Evolutionary conservation across 345 rosid genomes (phyloP), one percentile per base, ranked within the genome.

Genomic region (Mallotus nudiflorus): DNA sequence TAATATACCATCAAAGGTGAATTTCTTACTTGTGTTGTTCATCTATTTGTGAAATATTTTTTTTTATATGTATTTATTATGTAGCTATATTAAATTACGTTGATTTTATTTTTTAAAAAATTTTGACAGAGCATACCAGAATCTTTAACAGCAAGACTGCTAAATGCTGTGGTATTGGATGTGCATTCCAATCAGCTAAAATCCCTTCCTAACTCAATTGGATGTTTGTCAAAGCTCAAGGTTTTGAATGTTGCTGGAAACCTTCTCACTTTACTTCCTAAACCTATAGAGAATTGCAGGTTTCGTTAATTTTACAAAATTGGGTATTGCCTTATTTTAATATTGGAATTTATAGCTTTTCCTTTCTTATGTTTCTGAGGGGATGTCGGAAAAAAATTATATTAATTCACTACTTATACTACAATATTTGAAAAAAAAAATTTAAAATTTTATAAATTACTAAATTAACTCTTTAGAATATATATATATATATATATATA

Each of bases 271-370:
- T 56, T 56, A 33, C 80, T 91, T 33, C 97, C 98, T 11, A 91
- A 81, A 79, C 82, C 91, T 29, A 84, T 91, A 29, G 85, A 84
- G 70, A 87, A 88, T 78, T 93, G 97, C 96, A 93, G 91, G 98
- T 93, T 66, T 69, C 48, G 49, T 53, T 8, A 35, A 9, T 56
- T 27, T 42, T 9, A 8, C 46, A 42, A 5, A 4, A 8, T 42
- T 42, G 46, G 11, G 1, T 22, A 13, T 1, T 22, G 11, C 11
- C 11, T 53, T n/a, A 22, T 22, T 22, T 53, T 0, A 10, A 20
- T 2, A 33, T 33, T 33, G 3, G 37, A 33, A 33, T 33, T 3
- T 2, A 33, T 2, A 33, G 37, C 37, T 33, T 2, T 33, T 33
- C 37, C 37, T 33, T 33, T 33, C n/a, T n/a, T n/a, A n/a, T n/a